Evolutionary conservation across 179 eudicot genomes (phyloP), one percentile per base, ranked within the genome.

Genomic region (Corrigiola litoralis): DNA sequence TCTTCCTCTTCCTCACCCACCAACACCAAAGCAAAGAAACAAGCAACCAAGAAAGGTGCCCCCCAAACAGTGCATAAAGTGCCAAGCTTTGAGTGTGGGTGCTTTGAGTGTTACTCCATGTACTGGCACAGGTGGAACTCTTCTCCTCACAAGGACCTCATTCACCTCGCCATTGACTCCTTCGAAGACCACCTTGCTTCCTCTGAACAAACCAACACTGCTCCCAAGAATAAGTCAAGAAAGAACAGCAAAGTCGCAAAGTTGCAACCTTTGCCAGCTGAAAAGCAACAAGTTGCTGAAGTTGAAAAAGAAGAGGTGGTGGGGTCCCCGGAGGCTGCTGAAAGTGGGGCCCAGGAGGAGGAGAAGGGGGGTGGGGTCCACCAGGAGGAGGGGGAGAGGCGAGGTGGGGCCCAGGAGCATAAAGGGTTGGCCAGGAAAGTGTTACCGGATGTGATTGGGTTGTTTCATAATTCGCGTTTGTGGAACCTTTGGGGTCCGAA

Each of bases 401-500:
- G n/a, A n/a, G n/a, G n/a, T n/a, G n/a, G n/a, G 36, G 56, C 58
- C 41, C 69, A 48, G 36, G 29, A 41, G 58, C 81, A 84, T 44
- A 84, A 79, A 62, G 95, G 89, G 47, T 68, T 88, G 68, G 92
- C 83, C 21, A 82, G 86, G 76, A 88, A 84, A 75, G 83, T 88
- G n/a, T 60, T 86, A 37, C 95, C 95, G 95, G 95, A 88, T 79
- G 83, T 88, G 70, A 76, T 88, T 51, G 95, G 95, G 47, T 34
- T 88, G 56, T 77, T 88, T 13, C n/a, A n/a, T n/a, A 79, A 84
- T 66, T 88, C 89, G 25, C 95, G 92, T 88, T 86, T 88, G 55
- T 88, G 87, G 89, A 81, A 81, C 33, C 92, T 86, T 84, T 88
- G 95, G 95, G 77, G 85, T 88, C 92, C 95, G 78, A 82, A 84